Evolutionary conservation across 306 rosid species (phyloP), one percentile per base, ranked within the genome.

Genomic region (Lupinus albus): DNA sequence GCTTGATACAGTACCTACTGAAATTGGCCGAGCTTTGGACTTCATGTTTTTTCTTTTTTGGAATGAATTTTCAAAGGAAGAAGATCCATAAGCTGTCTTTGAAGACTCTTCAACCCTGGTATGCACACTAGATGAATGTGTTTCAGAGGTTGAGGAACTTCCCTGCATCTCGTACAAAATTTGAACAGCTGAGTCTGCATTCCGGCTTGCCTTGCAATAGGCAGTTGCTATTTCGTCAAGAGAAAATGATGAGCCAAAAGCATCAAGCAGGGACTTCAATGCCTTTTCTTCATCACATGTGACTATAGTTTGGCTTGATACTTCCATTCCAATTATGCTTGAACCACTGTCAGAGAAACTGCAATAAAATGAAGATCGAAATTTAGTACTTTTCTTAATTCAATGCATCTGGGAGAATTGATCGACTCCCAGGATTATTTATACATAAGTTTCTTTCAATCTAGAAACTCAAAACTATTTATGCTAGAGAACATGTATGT

Each of bases 171-270:
- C 77, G 58, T 17, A 66, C 76, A 93, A 73, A 46, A 87, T 76
- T 51, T 80, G 89, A 53, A 84, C 86, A 6, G 97, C 90, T 76
- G 81, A 71, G 13, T 78, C 82, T 12, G 86, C 83, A 72, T 86
- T 79, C 44, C 72, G 70, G 50, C 82, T 82, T 2, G 97, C 91
- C 82, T 83, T 82, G 77, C 84, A 71, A 70, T 79, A 89, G 14
- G 97, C 97, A 68, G 87, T 75, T 73, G 98, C 93, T 73, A 92
- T 87, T 68, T 92, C 84, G 0, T 86, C 80, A 17, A 87, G 80
- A 25, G 91, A 76, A 71, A 83, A 92, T 14, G 82, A 47, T 2
- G 81, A 45, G 44, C 91, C 91, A 70, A 93, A 90, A 1, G 84
- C 84, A 48, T 90, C 97, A 12, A 88, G 83, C 85, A 93, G 72